Base-by-base conservation (phyloP, 2,329 filamentous ascomycete genomes). In the Paecilomyces fulvus region DNA sequence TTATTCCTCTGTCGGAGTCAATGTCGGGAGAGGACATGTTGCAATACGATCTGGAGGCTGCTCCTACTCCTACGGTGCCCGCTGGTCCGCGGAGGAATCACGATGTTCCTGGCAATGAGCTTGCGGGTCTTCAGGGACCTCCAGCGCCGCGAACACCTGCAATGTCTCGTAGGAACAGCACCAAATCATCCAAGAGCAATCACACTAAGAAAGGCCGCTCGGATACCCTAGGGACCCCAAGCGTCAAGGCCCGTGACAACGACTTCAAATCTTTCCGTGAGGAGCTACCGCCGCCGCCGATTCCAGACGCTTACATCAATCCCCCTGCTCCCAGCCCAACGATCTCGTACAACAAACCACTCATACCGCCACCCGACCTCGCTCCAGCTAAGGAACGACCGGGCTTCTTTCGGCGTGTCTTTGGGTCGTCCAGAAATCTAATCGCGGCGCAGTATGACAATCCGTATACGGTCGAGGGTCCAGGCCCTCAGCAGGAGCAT, bases 351-450 rank as follows among this genome's bases (percentile, higher is more conserved):
- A 75, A 79, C 46, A 83, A 82, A 57, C 64, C 73, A 14, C 67
- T 71, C 23, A 70, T 75, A 23, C 67, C 71, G 48, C 71, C 69
- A 59, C 71, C 69, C 59, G 75, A 67, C 60, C 75, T 67, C 60
- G 76, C 71, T 62, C 77, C 64, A 56, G 69, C 78, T 54, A 89
- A 88, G 68, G 86, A 90, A 66, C 84, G 85, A 56, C 89, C 83
- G 8, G 92, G 94, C 20, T 97, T 99, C 77, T 97, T 97, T 77
- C 85, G 90, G 64, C 85, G 92, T 60, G 89, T 97, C 43, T 97
- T 97, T 76, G 89, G 88, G 43, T 88, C 86, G 9, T 84, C 88
- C 33, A 88, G 81, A 67, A 81, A 74, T 52, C 78, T 70, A 60
- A 59, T 65, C n/a, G 54, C 60, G 14, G 58, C 52, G n/a, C 58